Evolutionary conservation across 805 yeast genomes (phyloP), one percentile per base, ranked within the genome.

Genomic region (Kluyveromyces wickerhamii): DNA sequence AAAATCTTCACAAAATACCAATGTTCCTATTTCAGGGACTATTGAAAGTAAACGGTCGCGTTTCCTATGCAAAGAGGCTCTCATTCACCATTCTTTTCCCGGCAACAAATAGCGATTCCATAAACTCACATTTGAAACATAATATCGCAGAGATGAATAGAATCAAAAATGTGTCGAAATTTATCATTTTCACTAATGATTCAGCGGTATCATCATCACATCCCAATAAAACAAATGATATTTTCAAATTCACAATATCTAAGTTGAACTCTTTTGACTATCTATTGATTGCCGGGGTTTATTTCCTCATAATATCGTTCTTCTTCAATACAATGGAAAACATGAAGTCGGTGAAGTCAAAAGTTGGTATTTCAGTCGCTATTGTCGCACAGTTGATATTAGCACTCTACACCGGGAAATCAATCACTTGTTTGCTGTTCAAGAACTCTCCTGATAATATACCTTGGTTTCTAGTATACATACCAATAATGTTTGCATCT

Each of bases 1-100:
- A 45, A 7, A 51, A 51, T 8, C 36, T 47, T 18, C 15, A 42
- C 32, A 6, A 43, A 38, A 35, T 49, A 52, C 28, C 43, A 35
- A n/a, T 33, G 28, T 30, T 37, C 52, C 11, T 57, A 52, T 53
- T 68, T 15, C 51, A 67, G 1, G 71, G 67, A 0, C 49, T 64
- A 1, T 50, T 54, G 19, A 65, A 61, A 41, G 58, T 64, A 4
- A 69, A 70, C 43, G 74, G 76, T 0, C 35, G 66, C 2, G 53
- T 67, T 5, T 56, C 52, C 34, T 57, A 65, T 13, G 73, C 73
- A 0, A 52, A 59, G 10, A 53, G 67, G 0, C 25, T 69, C 5
- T 57, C 63, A 35, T 47, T 70, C 1, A 43, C 65, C 16, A 22
- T 67, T 6, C 40, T 65, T 24, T 59, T 56, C 31, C 35, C 40